Percentiles rank a stretch among this genome's conserved stretches.
Conservation (phyloP, 139 green algal species). For the Spirogloea muscicola region DNA sequence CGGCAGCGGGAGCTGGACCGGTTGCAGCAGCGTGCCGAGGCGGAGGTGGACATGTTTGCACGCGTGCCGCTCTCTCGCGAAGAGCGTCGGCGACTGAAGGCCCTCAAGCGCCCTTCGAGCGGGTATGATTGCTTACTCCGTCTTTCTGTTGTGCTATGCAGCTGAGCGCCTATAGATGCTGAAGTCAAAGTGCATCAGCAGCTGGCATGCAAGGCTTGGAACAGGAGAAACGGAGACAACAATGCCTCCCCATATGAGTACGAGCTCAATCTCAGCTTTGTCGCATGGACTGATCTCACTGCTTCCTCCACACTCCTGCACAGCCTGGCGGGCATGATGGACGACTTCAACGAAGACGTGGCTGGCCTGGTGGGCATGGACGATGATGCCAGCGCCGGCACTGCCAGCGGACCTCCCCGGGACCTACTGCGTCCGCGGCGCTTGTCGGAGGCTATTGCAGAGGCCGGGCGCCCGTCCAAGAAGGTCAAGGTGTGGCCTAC, state of each 20-base stretch:
- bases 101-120: slow-evolving; percentile 20
- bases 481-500: slow-evolving; percentile 13
- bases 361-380: slow-evolving; percentile 68
- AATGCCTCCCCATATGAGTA: no score
- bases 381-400: slow-evolving; percentile 13
- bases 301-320: no score
- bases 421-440: slow-evolving; percentile 8
- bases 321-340: slow-evolving; percentile 50
- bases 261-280: no score
- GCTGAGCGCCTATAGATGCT: no score
- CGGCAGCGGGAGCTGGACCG: slow-evolving; percentile 56
- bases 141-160: background rate
- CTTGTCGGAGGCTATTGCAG: slow-evolving; percentile 15
- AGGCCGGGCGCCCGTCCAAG: slow-evolving; percentile 18
- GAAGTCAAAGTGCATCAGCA: no score
- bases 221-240: no score
- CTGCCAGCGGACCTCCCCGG: slow-evolving; percentile 4
- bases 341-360: slow-evolving; percentile 93
- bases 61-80: slow-evolving; percentile 53
- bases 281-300: no score
- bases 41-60: slow-evolving; percentile 87
- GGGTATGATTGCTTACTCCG: background rate
- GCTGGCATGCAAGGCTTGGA: no score
- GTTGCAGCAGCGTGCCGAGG: slow-evolving; percentile 66
- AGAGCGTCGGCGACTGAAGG: slow-evolving; percentile 74